Conservation (phyloP, 2,329 filamentous ascomycete genomes). For the Trichoderma endophyticum region DNA sequence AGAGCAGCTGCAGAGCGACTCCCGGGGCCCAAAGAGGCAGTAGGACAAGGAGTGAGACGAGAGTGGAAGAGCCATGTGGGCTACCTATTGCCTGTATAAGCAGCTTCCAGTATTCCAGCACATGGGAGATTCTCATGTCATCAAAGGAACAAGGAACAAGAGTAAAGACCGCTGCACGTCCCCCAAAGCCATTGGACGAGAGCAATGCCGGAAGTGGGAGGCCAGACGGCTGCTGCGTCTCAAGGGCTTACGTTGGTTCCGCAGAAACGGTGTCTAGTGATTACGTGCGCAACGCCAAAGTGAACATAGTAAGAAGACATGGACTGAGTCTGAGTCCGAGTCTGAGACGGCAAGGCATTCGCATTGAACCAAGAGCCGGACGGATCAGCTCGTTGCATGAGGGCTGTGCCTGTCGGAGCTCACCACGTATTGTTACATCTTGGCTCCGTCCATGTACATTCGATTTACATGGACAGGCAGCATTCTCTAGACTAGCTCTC, state of each 20-base stretch:
- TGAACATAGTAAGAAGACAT: neutral
- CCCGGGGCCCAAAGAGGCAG: neutral
- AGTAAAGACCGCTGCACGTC: neutral
- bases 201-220: neutral
- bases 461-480: neutral
- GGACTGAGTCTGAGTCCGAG: neutral
- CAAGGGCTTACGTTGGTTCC: constrained; percentile 11
- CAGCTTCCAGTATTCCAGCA: neutral
- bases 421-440: constrained; percentile 12
- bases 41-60: neutral
- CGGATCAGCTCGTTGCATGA: neutral
- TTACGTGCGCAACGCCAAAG: constrained; percentile 13
- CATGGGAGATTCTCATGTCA: neutral
- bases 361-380: neutral
- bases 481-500: neutral
- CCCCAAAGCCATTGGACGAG: neutral
- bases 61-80: neutral
- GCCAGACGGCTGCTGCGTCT: neutral
- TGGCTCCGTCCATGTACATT: neutral
- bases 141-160: neutral
- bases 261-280: neutral
- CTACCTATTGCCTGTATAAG: neutral
- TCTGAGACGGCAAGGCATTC: neutral
- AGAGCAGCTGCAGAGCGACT: neutral
- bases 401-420: constrained; percentile 9